phyloP scores from a whole-genome alignment of 2,329 filamentous ascomycete genomes.

The Sarocladiaceae sp. region DNA sequence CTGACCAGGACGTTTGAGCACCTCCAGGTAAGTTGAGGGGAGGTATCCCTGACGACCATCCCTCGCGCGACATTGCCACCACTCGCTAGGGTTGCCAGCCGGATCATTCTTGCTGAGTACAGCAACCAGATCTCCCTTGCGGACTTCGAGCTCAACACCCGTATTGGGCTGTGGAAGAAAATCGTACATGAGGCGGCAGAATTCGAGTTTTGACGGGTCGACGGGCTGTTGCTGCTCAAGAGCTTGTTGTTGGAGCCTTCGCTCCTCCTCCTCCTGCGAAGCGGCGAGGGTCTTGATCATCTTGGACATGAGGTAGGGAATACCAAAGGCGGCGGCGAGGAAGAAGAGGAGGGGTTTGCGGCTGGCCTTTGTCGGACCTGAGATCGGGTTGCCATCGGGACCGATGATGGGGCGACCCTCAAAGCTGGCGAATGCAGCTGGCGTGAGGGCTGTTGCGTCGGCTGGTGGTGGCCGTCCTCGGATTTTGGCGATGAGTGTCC shows the following conservation, averaged over 20 bases:
- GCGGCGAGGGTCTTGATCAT: conserved; percentile 80
- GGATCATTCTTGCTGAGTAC: conserved; percentile 91
- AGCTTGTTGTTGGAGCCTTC: conserved; percentile 44
- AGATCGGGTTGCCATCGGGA: conserved; percentile 54
- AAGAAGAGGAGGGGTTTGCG: conserved; percentile 97
- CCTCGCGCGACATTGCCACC: conserved; percentile 91
- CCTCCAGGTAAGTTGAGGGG: conserved; percentile 83
- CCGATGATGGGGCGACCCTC: conserved; percentile 57
- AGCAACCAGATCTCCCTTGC: conserved; percentile 92
- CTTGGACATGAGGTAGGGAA: conserved; percentile 96
- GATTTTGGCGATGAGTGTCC: conserved; percentile 83
- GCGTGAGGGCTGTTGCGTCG: conserved; percentile 79
- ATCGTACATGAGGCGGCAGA: conserved; percentile 91
- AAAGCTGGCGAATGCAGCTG: conserved; percentile 85
- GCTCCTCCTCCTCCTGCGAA: conserved; percentile 77
- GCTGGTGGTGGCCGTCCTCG: conserved; percentile 87
- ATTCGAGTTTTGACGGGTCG: conserved; percentile 88
- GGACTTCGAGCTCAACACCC: conserved; percentile 82
- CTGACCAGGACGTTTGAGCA: conserved; percentile 50
- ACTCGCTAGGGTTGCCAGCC: conserved; percentile 84
- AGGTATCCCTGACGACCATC: conserved; percentile 90
- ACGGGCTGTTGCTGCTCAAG: conserved; percentile 50
- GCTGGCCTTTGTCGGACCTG: conserved; percentile 64
- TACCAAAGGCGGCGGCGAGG: conserved; percentile 84
- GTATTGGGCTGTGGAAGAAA: conserved; percentile 71